Evolutionary conservation across 1,284 basidiomycete genomes (phyloP).

Genomic region (Moesziomyces sp.): DNA sequence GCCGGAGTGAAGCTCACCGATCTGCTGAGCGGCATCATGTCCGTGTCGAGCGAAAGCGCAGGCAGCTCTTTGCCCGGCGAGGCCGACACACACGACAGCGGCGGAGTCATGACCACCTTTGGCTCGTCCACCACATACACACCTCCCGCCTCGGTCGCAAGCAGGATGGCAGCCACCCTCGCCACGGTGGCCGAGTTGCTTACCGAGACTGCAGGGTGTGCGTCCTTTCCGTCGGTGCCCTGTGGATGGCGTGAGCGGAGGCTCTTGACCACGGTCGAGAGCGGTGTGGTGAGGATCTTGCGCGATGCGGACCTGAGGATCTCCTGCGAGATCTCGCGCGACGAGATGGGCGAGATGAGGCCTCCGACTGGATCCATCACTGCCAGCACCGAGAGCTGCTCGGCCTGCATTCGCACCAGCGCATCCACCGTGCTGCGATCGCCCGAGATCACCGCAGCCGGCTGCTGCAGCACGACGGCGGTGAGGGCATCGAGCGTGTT

Average conservation of each 20-base stretch:
- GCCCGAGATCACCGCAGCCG: conserved; percentile 32
- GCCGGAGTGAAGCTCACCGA: conserved; percentile 29
- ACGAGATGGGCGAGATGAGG: conserved; percentile 43
- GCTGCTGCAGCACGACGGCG: conserved; percentile 14
- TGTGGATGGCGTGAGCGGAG: conserved; percentile 40
- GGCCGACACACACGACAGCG: conserved; percentile 36
- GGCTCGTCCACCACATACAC: conserved; percentile 43
- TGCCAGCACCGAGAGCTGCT: conserved; percentile 28
- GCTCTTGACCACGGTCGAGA: conserved; percentile 32
- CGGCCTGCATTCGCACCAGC: conserved; percentile 39
- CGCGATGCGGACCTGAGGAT: conserved; percentile 35
- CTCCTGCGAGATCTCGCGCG: conserved; percentile 34
- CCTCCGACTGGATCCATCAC: conserved; percentile 41
- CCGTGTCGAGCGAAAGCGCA: conserved; percentile 23
- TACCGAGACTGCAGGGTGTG: conserved; percentile 42
- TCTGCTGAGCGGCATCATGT: conserved; percentile 25
- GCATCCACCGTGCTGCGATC: conserved; percentile 44
- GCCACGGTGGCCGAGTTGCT: conserved; percentile 27
- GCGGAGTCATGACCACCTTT: conserved; percentile 40
- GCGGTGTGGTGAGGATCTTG: conserved; percentile 44
- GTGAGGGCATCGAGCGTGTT: conserved; percentile 15
- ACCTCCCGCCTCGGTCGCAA: conserved; percentile 28
- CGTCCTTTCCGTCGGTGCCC: conserved; percentile 42
- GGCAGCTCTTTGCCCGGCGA: conserved; percentile 32
- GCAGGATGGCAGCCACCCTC: conserved; percentile 38